Conservation (phyloP, 2,329 filamentous ascomycete species). For the Fusarium newnesense region DNA sequence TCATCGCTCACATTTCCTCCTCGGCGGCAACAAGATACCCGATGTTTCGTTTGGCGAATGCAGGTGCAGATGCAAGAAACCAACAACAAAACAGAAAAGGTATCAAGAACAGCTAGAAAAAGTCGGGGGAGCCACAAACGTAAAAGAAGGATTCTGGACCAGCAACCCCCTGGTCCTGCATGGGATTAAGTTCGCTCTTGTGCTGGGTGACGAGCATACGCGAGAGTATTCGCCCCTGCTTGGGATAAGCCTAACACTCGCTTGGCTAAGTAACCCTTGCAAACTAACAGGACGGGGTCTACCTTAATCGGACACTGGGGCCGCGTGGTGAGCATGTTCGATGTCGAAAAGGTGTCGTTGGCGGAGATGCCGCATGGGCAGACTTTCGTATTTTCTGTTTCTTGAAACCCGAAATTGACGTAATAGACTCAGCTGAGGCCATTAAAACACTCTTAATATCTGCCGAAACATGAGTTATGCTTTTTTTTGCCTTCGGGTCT, state of each 20-base stretch:
- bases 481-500: background rate
- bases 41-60: conserved; percentile 8
- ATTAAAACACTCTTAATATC: background rate
- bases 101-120: background rate
- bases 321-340: background rate
- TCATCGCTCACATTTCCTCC: conserved; percentile 38
- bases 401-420: conserved; percentile 1
- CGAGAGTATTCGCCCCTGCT: background rate
- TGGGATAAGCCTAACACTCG: background rate
- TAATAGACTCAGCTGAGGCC: background rate
- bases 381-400: background rate
- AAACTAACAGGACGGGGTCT: conserved; percentile 5
- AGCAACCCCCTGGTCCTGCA: background rate
- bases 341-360: background rate
- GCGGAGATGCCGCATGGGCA: background rate
- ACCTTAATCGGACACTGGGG: conserved; percentile 24
- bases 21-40: background rate
- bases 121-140: conserved; percentile 12
- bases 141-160: conserved; percentile 24
- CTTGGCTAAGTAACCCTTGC: background rate
- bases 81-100: conserved; percentile 9
- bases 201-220: background rate
- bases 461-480: background rate
- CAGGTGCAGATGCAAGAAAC: background rate
- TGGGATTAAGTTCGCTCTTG: background rate